Base-by-base conservation (phyloP, 176 grass and related monocot species). In the Zoysia pacifica region DNA sequence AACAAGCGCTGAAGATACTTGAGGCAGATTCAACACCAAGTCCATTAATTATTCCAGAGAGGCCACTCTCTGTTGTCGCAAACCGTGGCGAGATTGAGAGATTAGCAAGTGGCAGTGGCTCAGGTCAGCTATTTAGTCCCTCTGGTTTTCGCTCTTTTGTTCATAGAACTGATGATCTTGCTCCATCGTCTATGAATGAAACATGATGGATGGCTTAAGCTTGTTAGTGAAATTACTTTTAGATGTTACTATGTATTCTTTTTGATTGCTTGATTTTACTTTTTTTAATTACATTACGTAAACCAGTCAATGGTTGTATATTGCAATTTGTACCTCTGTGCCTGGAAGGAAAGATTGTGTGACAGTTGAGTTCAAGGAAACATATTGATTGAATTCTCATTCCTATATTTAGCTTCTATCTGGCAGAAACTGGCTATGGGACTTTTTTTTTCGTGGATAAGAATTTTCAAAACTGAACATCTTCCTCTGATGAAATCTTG, bases 1-100 rank as follows among this genome's bases (percentile, higher is more conserved):
- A 98, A 69, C 96, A 98, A 80, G 86, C 85, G 15, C 70, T 95
- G 59, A 94, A 95, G 86, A 95, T 98, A 68, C 69, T 98, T 39
- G 96, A 98, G 79, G 82, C 90, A 0, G 90, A 98, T 86, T 79
- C 81, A 48, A 75, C 67, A 16, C 79, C 84, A 48, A 86, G 50
- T 37, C 67, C 91, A 9, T 70, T 90, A 48, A 63, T 87, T 63
- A 86, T 92, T 74, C 94, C 92, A 1, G 92, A 95, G 68, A 84
- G 92, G 2, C 56, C 88, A 5, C 86, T 98, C 49, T 73, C 92
- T 41, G 77, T 95, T 56, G 78, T 91, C 16, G 86, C 92, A 70
- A 71, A 93, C 79, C 78, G 77, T 72, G 88, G 79, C 43, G 92
- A 95, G 3, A 98, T 94, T 59, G 90, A 98, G 86, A 93, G 83